phyloP scores from a whole-genome alignment of 345 rosid species.

The Eucalyptus sp. region DNA sequence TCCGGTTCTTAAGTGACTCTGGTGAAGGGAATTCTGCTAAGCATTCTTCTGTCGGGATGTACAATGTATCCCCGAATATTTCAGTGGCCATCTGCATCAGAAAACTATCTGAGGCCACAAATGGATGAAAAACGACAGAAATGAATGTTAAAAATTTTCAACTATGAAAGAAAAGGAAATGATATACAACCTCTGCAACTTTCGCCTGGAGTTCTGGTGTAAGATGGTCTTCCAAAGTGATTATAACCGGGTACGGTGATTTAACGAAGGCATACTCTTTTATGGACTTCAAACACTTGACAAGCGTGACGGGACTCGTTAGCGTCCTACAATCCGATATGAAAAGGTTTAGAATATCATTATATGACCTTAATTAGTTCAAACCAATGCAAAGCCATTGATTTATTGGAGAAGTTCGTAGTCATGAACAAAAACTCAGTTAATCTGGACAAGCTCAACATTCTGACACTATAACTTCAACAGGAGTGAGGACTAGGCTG shows the following conservation, averaged over 20 bases:
- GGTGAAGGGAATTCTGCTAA: constrained; percentile 81
- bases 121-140: background rate
- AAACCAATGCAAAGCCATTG: background rate
- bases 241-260: constrained; percentile 81
- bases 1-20: constrained; percentile 45
- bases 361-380: background rate
- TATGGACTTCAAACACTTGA: constrained; percentile 68
- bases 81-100: constrained; percentile 49
- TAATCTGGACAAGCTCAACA: background rate
- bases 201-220: constrained; percentile 83
- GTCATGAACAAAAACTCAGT: background rate
- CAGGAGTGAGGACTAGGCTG: background rate
- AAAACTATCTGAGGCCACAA: background rate
- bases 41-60: constrained; percentile 49
- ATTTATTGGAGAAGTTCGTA: background rate
- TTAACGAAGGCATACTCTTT: constrained; percentile 61
- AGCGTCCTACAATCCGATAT: constrained; percentile 35
- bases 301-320: constrained; percentile 67
- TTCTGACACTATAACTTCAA: background rate
- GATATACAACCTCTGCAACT: constrained; percentile 59
- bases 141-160: background rate
- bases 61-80: constrained; percentile 62
- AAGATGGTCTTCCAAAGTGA: constrained; percentile 94
- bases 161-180: background rate
- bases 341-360: background rate